A percentile compares a stretch with the other conserved stretches of the same genome.
Conservation (phyloP, 148 eudicot species). For the Gaultheria prostrata region DNA sequence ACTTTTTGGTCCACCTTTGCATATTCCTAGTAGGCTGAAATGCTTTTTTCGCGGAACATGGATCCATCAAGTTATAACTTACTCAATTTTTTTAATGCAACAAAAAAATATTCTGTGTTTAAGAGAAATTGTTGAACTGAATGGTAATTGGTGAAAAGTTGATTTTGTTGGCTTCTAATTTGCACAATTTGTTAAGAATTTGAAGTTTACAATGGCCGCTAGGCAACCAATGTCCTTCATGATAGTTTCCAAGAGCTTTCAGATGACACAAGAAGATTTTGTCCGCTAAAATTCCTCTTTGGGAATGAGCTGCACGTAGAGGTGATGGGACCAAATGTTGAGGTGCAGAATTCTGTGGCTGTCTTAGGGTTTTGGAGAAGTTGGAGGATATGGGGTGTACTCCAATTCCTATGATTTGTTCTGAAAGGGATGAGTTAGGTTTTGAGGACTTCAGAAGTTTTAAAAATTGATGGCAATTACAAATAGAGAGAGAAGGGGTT, state of each 20-base stretch:
- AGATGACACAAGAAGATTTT: not conserved
- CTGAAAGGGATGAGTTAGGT: not conserved
- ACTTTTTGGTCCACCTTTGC: not conserved
- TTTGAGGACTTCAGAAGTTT: constrained; percentile 3
- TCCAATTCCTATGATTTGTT: not conserved
- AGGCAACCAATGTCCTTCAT: not conserved
- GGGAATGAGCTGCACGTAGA: not conserved
- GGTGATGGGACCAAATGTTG: not conserved
- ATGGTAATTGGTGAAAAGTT: not conserved
- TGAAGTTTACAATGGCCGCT: not conserved
- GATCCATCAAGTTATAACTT: not conserved
- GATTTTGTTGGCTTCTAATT: not conserved
- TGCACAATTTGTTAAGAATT: not conserved
- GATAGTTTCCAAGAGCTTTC: constrained; percentile 7
- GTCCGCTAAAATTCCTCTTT: not conserved
- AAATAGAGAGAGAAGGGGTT: not conserved
- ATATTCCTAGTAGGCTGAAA: not conserved
- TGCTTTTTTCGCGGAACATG: not conserved
- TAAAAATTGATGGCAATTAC: not conserved
- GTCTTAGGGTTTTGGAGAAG: not conserved
- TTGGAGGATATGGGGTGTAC: not conserved
- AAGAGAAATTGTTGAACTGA: not conserved
- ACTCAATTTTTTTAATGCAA: not conserved
- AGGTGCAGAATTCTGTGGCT: not conserved
- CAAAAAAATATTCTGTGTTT: not conserved